Conservation (phyloP, 345 rosid species). For the Crucihimalaya himalaica region DNA sequence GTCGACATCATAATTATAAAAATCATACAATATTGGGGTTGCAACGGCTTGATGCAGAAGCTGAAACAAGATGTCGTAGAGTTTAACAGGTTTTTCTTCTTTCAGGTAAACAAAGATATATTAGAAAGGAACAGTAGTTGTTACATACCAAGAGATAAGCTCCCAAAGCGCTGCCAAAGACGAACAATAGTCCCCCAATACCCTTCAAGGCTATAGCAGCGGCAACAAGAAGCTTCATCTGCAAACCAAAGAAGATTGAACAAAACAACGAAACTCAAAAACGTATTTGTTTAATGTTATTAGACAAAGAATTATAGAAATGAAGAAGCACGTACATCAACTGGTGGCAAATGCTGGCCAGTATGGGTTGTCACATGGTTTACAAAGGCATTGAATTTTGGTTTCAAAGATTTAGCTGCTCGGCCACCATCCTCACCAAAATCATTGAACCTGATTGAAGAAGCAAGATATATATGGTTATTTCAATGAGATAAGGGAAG, state of each 20-base stretch:
- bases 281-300: neutral
- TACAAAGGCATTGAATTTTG: conserved; percentile 49
- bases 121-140: neutral
- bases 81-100: neutral
- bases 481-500: too few relatives aligned
- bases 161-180: conserved; percentile 67
- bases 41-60: conserved; percentile 62
- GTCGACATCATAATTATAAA: conserved; percentile 69
- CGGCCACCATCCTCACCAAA: conserved; percentile 68
- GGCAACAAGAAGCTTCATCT: conserved; percentile 54
- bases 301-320: neutral
- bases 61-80: conserved; percentile 35
- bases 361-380: conserved; percentile 49
- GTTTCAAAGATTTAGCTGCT: conserved; percentile 50
- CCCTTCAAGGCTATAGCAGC: conserved; percentile 63
- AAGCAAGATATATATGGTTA: neutral
- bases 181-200: conserved; percentile 65
- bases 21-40: conserved; percentile 60
- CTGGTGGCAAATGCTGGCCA: conserved; percentile 54
- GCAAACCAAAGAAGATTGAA: conserved; percentile 20
- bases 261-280: conserved; percentile 12
- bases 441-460: conserved; percentile 54
- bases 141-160: conserved; percentile 70
- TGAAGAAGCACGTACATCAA: conserved; percentile 45
- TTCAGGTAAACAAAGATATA: neutral